A percentile compares a stretch with the other conserved stretches of the same genome.
phyloP scores from a whole-genome alignment of 306 rosid genomes.

The Cucurbita pepo region DNA sequence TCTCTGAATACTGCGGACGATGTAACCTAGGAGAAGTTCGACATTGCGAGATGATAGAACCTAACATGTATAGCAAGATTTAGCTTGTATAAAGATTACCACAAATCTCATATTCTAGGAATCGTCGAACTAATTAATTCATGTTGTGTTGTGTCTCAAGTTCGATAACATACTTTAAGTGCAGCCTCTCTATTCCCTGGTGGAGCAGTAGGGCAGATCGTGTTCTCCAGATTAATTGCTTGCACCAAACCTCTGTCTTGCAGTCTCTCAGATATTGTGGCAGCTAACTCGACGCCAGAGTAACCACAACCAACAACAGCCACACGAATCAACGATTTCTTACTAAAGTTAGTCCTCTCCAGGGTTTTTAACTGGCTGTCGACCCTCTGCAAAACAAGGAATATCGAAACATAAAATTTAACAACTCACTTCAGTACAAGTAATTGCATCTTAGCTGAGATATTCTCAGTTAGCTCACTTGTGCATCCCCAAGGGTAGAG shows the following conservation, averaged over 20 bases:
- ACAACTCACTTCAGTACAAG: neutral
- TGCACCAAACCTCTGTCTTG: constrained; percentile 63
- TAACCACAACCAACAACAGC: constrained; percentile 96
- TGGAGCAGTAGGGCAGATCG: constrained; percentile 68
- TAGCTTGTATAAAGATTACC: neutral
- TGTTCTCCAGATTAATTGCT: constrained; percentile 58
- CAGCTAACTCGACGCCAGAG: constrained; percentile 88
- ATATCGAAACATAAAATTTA: constrained; percentile 1
- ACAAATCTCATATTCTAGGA: neutral
- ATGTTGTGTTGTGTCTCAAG: neutral
- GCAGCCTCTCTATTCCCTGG: constrained; percentile 86
- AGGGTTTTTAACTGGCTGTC: constrained; percentile 43
- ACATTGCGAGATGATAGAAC: constrained; percentile 78
- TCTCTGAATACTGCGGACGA: constrained; percentile 51
- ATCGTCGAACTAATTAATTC: neutral
- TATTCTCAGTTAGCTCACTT: constrained; percentile 24
- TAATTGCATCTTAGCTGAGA: neutral
- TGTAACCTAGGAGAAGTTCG: constrained; percentile 69
- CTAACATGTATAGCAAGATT: constrained; percentile 22
- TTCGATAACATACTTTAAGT: constrained; percentile 43
- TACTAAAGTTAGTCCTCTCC: constrained; percentile 68
- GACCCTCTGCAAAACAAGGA: constrained; percentile 49
- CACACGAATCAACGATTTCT: constrained; percentile 52
- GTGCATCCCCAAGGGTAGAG: constrained; percentile 82
- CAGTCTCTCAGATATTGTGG: constrained; percentile 79